These are phyloP conservation scores for Gossypium mustelinum DNA, from an alignment of 345 rosid genomes.

Conservation along the genomic window DNA sequence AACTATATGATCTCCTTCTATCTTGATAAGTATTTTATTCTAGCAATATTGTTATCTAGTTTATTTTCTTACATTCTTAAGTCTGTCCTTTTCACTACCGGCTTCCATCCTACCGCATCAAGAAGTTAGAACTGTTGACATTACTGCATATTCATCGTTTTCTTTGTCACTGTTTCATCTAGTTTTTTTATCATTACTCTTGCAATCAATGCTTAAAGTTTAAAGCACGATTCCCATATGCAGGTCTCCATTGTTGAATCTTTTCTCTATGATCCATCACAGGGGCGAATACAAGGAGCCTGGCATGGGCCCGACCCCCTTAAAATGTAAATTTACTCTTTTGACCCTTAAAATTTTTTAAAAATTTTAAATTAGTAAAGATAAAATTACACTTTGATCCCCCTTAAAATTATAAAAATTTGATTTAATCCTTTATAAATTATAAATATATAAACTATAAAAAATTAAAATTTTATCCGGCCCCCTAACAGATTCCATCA, in stretches of 20 bases:
- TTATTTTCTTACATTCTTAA: constrained; percentile 12
- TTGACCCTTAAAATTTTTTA: too few relatives aligned
- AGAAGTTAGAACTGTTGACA: constrained; percentile 35
- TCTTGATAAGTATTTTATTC: constrained; percentile 6
- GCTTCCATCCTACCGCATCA: constrained; percentile 40
- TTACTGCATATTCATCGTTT: constrained; percentile 42
- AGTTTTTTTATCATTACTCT: not conserved
- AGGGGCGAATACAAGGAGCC: too few relatives aligned
- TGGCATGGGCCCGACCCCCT: too few relatives aligned
- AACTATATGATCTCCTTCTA: constrained; percentile 27
- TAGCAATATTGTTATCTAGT: constrained; percentile 15
- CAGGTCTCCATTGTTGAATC: constrained; percentile 88
- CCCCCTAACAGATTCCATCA: constrained; percentile 28
- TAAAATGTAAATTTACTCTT: too few relatives aligned
- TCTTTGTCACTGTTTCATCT: not conserved
- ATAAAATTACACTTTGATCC: too few relatives aligned
- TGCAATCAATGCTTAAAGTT: constrained; percentile 9
- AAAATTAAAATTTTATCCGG: too few relatives aligned
- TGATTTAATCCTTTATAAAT: too few relatives aligned
- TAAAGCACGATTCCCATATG: constrained; percentile 30
- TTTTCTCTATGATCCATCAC: constrained; percentile 71
- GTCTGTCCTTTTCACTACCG: constrained; percentile 27
- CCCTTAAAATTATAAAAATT: too few relatives aligned
- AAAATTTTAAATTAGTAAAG: too few relatives aligned
- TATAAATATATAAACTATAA: too few relatives aligned